Evolutionary conservation across 177 flowering plant genomes (phyloP).

Genomic region (Tripterygium wilfordii): DNA sequence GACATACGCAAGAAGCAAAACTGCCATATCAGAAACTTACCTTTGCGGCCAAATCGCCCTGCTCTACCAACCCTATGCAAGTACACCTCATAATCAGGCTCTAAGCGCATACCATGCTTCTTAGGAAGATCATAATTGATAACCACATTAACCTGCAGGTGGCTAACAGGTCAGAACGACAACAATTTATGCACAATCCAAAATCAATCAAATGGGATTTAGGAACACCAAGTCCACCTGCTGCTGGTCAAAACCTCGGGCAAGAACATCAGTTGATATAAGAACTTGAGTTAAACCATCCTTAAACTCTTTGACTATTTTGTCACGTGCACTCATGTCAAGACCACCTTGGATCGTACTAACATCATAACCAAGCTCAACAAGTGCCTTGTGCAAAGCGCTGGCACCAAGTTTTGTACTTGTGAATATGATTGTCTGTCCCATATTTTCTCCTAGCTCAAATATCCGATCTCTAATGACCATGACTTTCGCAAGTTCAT

Average conservation of each 20-base stretch:
- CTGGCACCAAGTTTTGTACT: constrained; percentile 48
- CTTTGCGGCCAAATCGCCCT: constrained; percentile 97
- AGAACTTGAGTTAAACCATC: constrained; percentile 83
- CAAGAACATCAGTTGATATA: constrained; percentile 85
- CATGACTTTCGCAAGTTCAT: constrained; percentile 29
- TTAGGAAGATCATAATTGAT: constrained; percentile 80
- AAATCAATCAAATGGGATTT: too few relatives aligned
- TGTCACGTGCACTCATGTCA: constrained; percentile 62
- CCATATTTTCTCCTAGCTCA: constrained; percentile 48
- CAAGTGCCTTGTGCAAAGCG: constrained; percentile 48
- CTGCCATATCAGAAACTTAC: constrained; percentile 24
- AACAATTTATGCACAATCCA: too few relatives aligned
- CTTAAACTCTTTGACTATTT: constrained; percentile 77
- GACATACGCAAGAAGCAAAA: neutral
- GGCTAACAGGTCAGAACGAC: neutral
- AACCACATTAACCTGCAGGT: constrained; percentile 72
- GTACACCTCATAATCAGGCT: constrained; percentile 48
- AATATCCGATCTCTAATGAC: constrained; percentile 68
- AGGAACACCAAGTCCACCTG: too few relatives aligned
- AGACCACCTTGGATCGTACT: constrained; percentile 77
- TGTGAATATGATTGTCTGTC: constrained; percentile 46
- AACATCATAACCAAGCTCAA: constrained; percentile 56
- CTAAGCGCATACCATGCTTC: constrained; percentile 28
- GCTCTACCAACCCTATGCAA: constrained; percentile 89
- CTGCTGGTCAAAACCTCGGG: constrained; percentile 91